A percentile compares a stretch with the other conserved stretches of the same genome.
Conservation (phyloP, 2,329 filamentous ascomycete species). For the Daldinia sp. region DNA sequence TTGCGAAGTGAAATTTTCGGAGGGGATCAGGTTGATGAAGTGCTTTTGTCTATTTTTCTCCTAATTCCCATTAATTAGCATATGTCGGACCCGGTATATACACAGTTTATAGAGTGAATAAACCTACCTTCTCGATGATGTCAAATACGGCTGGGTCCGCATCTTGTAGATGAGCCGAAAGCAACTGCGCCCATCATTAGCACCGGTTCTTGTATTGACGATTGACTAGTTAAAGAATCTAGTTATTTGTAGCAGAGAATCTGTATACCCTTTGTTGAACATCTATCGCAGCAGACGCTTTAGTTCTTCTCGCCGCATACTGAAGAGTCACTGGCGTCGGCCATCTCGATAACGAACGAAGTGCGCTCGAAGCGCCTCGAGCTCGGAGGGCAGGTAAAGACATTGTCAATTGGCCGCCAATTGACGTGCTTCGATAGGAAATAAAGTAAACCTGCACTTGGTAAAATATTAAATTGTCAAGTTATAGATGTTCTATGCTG, state of each 20-base stretch:
- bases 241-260: neutral
- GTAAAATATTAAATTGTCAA: neutral
- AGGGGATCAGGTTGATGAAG: slow-evolving; percentile 97
- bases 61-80: slow-evolving; percentile 58
- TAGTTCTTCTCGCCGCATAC: slow-evolving; percentile 52
- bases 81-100: neutral
- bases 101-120: neutral
- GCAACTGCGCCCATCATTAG: slow-evolving; percentile 68
- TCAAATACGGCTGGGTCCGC: slow-evolving; percentile 89
- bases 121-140: slow-evolving; percentile 86
- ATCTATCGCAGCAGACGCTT: slow-evolving; percentile 64
- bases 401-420: slow-evolving; percentile 54
- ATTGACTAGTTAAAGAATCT: neutral
- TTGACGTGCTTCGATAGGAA: slow-evolving; percentile 14
- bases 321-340: slow-evolving; percentile 43
- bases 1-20: slow-evolving; percentile 95
- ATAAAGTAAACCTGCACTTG: neutral
- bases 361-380: slow-evolving; percentile 62
- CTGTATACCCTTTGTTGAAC: slow-evolving; percentile 69
- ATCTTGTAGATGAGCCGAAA: slow-evolving; percentile 81
- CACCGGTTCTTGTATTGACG: slow-evolving; percentile 1
- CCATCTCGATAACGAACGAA: slow-evolving; percentile 56
- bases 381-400: slow-evolving; percentile 62
- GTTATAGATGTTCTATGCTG: slow-evolving; percentile 24
- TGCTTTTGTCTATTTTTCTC: slow-evolving; percentile 97